Percentiles rank a stretch among this genome's conserved stretches.
Conservation (phyloP, 2,329 filamentous ascomycete species). For the Xylaria sp. region DNA sequence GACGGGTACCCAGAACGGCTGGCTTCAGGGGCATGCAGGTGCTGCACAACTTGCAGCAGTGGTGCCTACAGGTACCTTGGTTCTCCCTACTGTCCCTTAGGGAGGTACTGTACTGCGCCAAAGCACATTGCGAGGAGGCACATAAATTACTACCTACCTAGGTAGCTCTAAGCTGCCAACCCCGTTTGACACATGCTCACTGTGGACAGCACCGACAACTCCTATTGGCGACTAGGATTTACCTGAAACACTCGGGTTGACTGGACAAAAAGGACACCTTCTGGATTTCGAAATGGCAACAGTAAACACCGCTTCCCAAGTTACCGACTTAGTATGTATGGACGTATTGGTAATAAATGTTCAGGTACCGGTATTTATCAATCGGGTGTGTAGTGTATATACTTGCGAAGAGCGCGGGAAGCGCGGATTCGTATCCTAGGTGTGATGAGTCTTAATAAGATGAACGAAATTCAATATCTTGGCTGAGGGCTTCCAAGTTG, state of each 20-base stretch:
- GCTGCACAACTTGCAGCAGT: background rate
- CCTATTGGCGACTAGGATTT: slow-evolving; percentile 26
- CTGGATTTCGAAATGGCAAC: slow-evolving; percentile 7
- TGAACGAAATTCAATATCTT: slow-evolving; percentile 1
- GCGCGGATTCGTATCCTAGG: background rate
- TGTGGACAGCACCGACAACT: background rate
- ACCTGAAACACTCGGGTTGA: slow-evolving; percentile 31
- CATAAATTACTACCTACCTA: background rate
- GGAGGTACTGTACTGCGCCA: no score
- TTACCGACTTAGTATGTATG: background rate
- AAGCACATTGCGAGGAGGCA: no score
- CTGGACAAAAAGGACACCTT: slow-evolving; percentile 17
- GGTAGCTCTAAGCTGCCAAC: background rate
- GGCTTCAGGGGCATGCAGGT: slow-evolving; percentile 39
- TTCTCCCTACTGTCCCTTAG: no score
- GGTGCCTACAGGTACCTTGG: slow-evolving; percentile 1
- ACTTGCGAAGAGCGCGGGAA: background rate
- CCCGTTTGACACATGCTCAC: slow-evolving; percentile 13
- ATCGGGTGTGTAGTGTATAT: no score
- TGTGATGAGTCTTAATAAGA: background rate
- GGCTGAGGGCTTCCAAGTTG: background rate
- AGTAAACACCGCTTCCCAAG: slow-evolving; percentile 20
- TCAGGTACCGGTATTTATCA: background rate
- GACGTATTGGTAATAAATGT: slow-evolving; percentile 5
- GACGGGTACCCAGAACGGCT: slow-evolving; percentile 18